A percentile compares a stretch with the other conserved stretches of the same genome.
phyloP scores from a whole-genome alignment of 768 basidiomycete genomes.

The Scleroderma citrinum region DNA sequence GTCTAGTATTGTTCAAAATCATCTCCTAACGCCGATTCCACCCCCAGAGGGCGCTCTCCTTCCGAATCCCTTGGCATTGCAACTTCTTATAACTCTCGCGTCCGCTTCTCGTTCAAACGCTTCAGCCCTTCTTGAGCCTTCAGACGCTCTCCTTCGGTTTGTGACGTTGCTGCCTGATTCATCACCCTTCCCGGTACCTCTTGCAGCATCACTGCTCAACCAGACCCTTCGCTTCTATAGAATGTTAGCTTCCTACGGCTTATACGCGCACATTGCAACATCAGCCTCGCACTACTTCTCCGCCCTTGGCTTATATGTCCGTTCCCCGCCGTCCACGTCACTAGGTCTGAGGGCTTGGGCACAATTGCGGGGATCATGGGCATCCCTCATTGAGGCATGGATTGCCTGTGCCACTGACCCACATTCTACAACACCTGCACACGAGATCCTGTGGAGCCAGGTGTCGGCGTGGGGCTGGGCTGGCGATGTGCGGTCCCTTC shows the following conservation, averaged over 20 bases:
- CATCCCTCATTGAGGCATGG: conserved; percentile 63
- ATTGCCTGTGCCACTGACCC: conserved; percentile 83
- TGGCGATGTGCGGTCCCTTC: conserved; percentile 43
- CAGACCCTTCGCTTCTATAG: conserved; percentile 60
- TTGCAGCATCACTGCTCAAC: conserved; percentile 43
- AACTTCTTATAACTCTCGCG: conserved; percentile 52
- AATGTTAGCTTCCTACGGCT: conserved; percentile 68
- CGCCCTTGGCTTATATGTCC: conserved; percentile 42
- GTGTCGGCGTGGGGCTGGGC: conserved; percentile 75
- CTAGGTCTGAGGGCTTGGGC: neutral
- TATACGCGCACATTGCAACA: conserved; percentile 63
- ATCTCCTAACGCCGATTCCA: conserved; percentile 51
- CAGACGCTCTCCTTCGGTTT: conserved; percentile 70
- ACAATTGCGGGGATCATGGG: conserved; percentile 45
- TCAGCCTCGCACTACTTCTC: conserved; percentile 54
- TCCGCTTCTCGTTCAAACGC: conserved; percentile 68
- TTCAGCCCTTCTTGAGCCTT: conserved; percentile 42
- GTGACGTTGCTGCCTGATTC: conserved; percentile 49
- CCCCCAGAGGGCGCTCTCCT: conserved; percentile 24
- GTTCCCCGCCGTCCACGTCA: conserved; percentile 22
- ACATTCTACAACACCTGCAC: conserved; percentile 77
- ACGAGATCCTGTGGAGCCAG: conserved; percentile 89
- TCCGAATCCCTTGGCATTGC: conserved; percentile 47
- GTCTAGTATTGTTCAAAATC: conserved; percentile 44
- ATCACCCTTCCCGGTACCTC: conserved; percentile 30